phyloP scores from a whole-genome alignment of 2,329 filamentous ascomycete genomes.

The Plectosphaerella cucumerina region DNA sequence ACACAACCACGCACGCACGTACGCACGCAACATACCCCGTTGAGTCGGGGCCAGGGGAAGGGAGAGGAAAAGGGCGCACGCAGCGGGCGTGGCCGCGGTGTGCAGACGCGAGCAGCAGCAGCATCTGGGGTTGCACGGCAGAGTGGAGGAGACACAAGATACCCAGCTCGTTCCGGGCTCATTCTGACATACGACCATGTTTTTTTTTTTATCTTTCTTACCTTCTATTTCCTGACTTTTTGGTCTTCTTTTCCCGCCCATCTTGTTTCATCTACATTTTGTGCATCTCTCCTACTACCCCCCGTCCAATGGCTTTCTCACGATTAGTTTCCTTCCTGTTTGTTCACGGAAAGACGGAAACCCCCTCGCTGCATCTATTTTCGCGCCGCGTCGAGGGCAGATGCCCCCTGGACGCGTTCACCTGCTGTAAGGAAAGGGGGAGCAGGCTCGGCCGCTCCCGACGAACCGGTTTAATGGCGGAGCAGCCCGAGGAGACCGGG shows the following conservation, averaged over 20 bases:
- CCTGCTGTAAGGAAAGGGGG: too few species aligned
- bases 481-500: too few species aligned
- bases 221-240: too few species aligned
- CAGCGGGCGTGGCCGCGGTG: conserved; percentile 1
- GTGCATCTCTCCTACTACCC: not conserved
- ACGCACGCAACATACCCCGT: conserved; percentile 15
- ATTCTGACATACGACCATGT: conserved; percentile 25
- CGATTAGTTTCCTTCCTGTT: not conserved
- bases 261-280: conserved; percentile 1
- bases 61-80: conserved; percentile 5
- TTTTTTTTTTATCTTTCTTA: conserved; percentile 9
- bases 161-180: conserved; percentile 34
- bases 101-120: conserved; percentile 1
- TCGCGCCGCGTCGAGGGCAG: too few species aligned
- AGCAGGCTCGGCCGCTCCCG: too few species aligned
- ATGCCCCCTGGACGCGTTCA: too few species aligned
- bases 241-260: conserved; percentile 7
- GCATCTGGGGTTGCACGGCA: conserved; percentile 6
- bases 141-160: conserved; percentile 27
- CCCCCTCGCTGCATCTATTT: too few species aligned
- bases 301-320: not conserved
- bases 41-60: conserved; percentile 14
- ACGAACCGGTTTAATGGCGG: too few species aligned
- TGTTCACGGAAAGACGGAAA: not conserved
- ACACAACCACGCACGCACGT: conserved; percentile 8